Percentiles rank a stretch among this genome's conserved stretches.
phyloP scores from a whole-genome alignment of 192 early-diverging fungal species.

The Backusella westeae region DNA sequence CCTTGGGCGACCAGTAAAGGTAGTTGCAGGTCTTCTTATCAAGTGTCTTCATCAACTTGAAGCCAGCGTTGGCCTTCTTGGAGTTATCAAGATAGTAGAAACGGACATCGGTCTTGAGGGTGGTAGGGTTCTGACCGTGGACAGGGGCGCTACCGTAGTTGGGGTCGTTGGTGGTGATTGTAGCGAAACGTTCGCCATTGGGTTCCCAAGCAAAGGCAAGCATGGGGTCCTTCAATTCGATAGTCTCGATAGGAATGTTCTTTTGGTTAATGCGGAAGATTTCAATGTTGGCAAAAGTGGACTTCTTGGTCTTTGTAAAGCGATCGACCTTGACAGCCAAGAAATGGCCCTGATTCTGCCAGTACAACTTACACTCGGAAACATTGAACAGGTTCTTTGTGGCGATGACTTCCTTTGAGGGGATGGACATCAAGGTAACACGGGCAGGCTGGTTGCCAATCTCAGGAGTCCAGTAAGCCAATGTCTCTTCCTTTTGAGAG shows the following conservation, averaged over 20 bases:
- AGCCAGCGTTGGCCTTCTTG: constrained; percentile 61
- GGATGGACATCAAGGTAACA: constrained; percentile 88
- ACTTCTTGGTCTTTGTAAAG: constrained; percentile 89
- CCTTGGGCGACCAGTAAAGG: constrained; percentile 95
- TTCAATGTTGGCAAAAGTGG: constrained; percentile 86
- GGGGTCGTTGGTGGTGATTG: constrained; percentile 79
- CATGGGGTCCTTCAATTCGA: constrained; percentile 85
- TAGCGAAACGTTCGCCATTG: constrained; percentile 82
- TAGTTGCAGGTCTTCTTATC: constrained; percentile 80
- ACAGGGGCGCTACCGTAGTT: constrained; percentile 52
- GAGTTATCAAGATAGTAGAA: constrained; percentile 83
- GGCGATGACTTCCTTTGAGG: constrained; percentile 79
- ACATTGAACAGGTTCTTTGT: constrained; percentile 99
- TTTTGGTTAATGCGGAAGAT: constrained; percentile 91
- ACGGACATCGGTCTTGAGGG: constrained; percentile 66
- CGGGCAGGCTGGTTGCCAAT: constrained; percentile 94
- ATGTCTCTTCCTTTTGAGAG: constrained; percentile 56
- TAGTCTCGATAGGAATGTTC: constrained; percentile 94
- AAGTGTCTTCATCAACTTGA: constrained; percentile 82
- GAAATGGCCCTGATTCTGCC: constrained; percentile 89
- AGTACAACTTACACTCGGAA: constrained; percentile 82
- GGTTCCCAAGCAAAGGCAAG: constrained; percentile 97
- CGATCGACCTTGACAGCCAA: constrained; percentile 92
- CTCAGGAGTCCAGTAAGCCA: constrained; percentile 97
- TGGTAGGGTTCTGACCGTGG: constrained; percentile 45